Evolutionary conservation across 2,329 filamentous ascomycete genomes (phyloP).

Genomic region (Amesomyces nigricolor): DNA sequence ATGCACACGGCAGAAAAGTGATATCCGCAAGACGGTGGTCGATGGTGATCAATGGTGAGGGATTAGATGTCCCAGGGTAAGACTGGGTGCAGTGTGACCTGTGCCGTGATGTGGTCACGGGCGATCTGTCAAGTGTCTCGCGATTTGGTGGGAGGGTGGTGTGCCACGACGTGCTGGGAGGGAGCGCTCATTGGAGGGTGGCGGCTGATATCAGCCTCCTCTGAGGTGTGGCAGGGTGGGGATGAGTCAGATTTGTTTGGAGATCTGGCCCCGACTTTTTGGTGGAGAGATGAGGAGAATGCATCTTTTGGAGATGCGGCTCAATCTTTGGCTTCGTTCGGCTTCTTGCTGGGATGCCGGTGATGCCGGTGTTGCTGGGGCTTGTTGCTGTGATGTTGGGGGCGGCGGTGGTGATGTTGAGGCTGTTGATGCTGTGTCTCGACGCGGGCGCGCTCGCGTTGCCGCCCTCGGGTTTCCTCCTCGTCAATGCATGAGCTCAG

Average conservation of each 20-base stretch:
- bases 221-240: neutral
- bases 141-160: neutral
- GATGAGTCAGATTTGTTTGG: neutral
- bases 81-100: conserved; percentile 12
- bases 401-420: conserved; percentile 32
- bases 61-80: too few relatives aligned
- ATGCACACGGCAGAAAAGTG: neutral
- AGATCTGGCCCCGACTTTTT: neutral
- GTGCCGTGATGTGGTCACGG: conserved; percentile 1
- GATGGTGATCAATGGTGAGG: too few relatives aligned
- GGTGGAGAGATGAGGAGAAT: neutral
- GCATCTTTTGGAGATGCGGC: neutral
- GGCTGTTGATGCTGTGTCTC: conserved; percentile 23
- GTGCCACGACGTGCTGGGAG: neutral
- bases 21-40: neutral
- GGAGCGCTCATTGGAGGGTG: neutral
- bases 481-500: conserved; percentile 36
- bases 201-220: conserved; percentile 9
- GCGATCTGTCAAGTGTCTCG: neutral
- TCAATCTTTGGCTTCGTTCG: conserved; percentile 16
- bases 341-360: conserved; percentile 14
- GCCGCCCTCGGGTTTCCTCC: conserved; percentile 38
- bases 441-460: conserved; percentile 30
- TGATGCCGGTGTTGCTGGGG: conserved; percentile 12
- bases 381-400: conserved; percentile 14